Evolutionary conservation across 2,329 filamentous ascomycete species (phyloP), one percentile per base, ranked within the genome.

Genomic region (Cladosporium austrohemisphaericum): DNA sequence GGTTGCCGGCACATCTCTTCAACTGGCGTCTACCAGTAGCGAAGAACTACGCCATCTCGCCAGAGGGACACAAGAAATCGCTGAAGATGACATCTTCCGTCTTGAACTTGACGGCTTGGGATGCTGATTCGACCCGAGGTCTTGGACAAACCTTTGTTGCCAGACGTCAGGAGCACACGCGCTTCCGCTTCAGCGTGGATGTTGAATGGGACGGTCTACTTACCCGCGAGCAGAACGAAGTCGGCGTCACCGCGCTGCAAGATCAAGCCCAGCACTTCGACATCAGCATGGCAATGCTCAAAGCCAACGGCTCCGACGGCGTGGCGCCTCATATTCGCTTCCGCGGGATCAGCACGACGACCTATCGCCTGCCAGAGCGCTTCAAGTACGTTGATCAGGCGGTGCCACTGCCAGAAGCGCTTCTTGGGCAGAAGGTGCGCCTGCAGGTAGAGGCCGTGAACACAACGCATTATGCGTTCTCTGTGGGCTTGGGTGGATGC

Each of bases 71-170:
- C 44, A 63, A 67, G 0, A 65, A 74, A 53, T 71, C 69, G 0
- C 68, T 82, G 0, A 68, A 68, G 2, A 60, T 83, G 1, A 68
- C 53, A 2, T 74, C 78, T 0, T 79, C 76, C 0, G 65, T 59
- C 2, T 64, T 78, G 1, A 79, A 81, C 55, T 67, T 83, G 4
- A 81, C 76, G 1, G 76, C 70, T 1, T 68, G 74, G 11, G 75
- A 80, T 52, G 72, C 73, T 0, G 72, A 76, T 51, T 74, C 72
- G 52, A 64, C 68, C 4, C 73, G 73, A 1, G 71, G 72, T 28
- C 64, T 61, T 3, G 73, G 74, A 3, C 76, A 78, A 61, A 73
- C 76, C 0, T 79, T 83, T 35, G 66, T 83, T n/a, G 75, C 73
- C 0, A 68, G 76, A 1, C 68, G 77, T 1, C 78, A 81, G 58